These are phyloP conservation scores for Trametes meyenii DNA, from an alignment of 768 basidiomycete species.

Conservation along the genomic window DNA sequence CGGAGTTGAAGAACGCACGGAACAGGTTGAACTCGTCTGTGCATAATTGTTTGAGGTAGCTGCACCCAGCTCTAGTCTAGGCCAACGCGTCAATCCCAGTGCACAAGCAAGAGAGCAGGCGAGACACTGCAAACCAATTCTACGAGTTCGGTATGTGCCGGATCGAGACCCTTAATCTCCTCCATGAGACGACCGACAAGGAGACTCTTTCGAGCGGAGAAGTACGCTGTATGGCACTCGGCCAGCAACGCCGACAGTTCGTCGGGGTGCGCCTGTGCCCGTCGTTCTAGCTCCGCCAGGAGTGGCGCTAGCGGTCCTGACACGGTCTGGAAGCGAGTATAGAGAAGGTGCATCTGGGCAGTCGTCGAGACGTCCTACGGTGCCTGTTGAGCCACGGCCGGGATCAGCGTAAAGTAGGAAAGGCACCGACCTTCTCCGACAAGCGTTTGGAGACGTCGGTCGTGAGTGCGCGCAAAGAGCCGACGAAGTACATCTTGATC, in stretches of 20 bases:
- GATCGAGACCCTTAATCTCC: constrained; percentile 85
- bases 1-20: constrained; percentile 84
- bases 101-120: background rate
- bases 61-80: constrained; percentile 89
- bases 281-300: constrained; percentile 81
- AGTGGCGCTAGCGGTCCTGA: constrained; percentile 75
- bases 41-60: constrained; percentile 90
- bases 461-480: constrained; percentile 76
- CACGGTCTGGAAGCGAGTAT: constrained; percentile 82
- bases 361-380: constrained; percentile 74
- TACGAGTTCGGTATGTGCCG: constrained; percentile 78
- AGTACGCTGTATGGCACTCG: constrained; percentile 89
- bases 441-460: constrained; percentile 77
- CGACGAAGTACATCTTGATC: constrained; percentile 96
- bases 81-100: background rate
- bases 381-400: background rate
- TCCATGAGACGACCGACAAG: constrained; percentile 73
- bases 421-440: constrained; percentile 62
- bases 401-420: background rate
- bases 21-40: constrained; percentile 88
- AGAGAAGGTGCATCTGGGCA: constrained; percentile 83
- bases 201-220: constrained; percentile 69
- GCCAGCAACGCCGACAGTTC: constrained; percentile 78
- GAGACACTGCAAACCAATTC: constrained; percentile 61
- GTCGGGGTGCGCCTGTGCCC: constrained; percentile 76